Evolutionary conservation across 1,284 basidiomycete species (phyloP), one percentile per base, ranked within the genome.

Genomic region (Marasmius tenuissimus): DNA sequence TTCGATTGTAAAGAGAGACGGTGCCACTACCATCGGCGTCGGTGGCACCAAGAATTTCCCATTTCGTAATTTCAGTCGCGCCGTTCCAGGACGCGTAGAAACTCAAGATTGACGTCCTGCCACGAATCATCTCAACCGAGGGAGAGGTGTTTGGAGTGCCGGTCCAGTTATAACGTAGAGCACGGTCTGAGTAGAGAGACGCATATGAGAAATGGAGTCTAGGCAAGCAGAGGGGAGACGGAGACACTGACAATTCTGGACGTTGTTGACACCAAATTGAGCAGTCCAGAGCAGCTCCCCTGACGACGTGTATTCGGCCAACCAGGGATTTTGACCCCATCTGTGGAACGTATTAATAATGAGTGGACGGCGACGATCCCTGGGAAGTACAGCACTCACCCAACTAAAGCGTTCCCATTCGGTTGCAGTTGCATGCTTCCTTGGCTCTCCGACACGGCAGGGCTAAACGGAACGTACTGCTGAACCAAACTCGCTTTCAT

Each of bases 241-340:
- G 50, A 62, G 57, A 62, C 35, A 37, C 57, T 59, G 40, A 40
- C 9, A 20, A 37, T 27, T 57, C 58, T n/a, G n/a, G 20, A 9
- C 39, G 9, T 35, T 56, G 16, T 35, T 51, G 3, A 58, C 59
- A 5, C 60, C 63, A 37, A 60, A 64, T 39, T 62, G 63, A 5
- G 55, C 57, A 10, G 34, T 57, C 60, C 61, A 64, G 8, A 64
- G 20, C 1, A 61, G 48, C n/a, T 60, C 60, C 1, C 63, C 63
- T n/a, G 45, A 27, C 2, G 61, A 57, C 3, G 57, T 49, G 20
- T 62, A 62, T 48, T 62, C 63, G 10, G 47, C 33, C 0, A 56
- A 60, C 60, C 57, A 62, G 27, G 63, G 63, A 47, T 57, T 49
- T 9, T 57, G 54, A 37, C 63, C 63, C 60, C 58, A 64, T 22